Evolutionary conservation across 805 yeast species (phyloP).

Genomic region (Schizosaccharomyces octosporus): DNA sequence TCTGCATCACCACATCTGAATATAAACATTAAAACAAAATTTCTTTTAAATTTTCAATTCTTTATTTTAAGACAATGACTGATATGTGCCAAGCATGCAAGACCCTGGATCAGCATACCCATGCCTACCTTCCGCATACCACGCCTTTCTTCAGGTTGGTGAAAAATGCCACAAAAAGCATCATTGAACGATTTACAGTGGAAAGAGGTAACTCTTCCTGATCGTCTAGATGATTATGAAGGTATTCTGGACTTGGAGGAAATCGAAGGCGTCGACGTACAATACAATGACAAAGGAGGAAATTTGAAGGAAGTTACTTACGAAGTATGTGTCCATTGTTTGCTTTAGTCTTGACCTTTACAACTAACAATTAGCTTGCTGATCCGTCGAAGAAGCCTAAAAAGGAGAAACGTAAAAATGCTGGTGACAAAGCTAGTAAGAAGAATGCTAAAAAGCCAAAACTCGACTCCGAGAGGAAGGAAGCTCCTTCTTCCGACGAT

Average conservation of each 20-base stretch:
- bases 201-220: slow-evolving; percentile 66
- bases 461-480: slow-evolving; percentile 1
- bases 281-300: slow-evolving; percentile 38
- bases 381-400: slow-evolving; percentile 4
- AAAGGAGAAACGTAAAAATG: slow-evolving; percentile 4
- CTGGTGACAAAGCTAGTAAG: neutral
- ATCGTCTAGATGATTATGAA: slow-evolving; percentile 61
- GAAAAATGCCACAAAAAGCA: slow-evolving; percentile 1
- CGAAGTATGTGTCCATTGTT: slow-evolving; percentile 2
- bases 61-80: neutral
- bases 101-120: neutral
- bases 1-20: too few relatives aligned
- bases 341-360: neutral
- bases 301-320: slow-evolving; percentile 4
- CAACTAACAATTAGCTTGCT: neutral
- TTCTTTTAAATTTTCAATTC: neutral
- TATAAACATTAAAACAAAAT: neutral
- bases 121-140: neutral
- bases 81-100: neutral
- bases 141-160: neutral
- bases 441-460: slow-evolving; percentile 1
- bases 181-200: slow-evolving; percentile 21
- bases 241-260: slow-evolving; percentile 88
- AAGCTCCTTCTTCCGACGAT: slow-evolving; percentile 6
- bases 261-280: slow-evolving; percentile 74